Evolutionary conservation across 2,329 filamentous ascomycete genomes (phyloP).

Genomic region (Berkeleyomyces basicola): DNA sequence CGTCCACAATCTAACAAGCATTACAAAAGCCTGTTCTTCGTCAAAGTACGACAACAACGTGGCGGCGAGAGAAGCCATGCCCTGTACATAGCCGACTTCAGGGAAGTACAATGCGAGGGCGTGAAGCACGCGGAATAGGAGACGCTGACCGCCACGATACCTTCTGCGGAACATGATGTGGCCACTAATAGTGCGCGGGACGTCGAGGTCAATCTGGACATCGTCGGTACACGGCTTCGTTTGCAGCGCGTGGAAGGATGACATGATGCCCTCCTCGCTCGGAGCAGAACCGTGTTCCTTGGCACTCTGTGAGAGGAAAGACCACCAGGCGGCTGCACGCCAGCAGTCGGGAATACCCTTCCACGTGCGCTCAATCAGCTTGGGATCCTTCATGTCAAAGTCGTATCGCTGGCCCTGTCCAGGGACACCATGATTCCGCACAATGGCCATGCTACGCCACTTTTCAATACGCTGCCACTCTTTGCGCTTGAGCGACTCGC

Average conservation of each 20-base stretch:
- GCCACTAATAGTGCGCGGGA: constrained; percentile 81
- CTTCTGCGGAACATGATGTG: constrained; percentile 94
- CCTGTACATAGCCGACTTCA: constrained; percentile 87
- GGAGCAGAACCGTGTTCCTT: constrained; percentile 41
- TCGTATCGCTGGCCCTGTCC: constrained; percentile 49
- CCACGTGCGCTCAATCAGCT: constrained; percentile 84
- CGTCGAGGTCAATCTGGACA: constrained; percentile 92
- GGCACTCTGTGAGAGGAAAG: constrained; percentile 69
- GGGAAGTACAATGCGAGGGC: constrained; percentile 82
- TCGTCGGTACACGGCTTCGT: constrained; percentile 68
- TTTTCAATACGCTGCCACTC: constrained; percentile 48
- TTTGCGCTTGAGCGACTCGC: constrained; percentile 42
- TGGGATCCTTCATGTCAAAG: constrained; percentile 69
- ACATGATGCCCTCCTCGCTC: constrained; percentile 55
- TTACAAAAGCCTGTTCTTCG: constrained; percentile 84
- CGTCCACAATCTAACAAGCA: constrained; percentile 91
- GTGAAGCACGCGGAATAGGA: constrained; percentile 85
- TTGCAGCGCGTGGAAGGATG: constrained; percentile 57
- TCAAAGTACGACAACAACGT: constrained; percentile 94
- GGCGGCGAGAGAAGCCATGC: constrained; percentile 86
- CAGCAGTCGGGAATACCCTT: constrained; percentile 96
- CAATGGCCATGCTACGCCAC: constrained; percentile 49
- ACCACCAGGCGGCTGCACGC: constrained; percentile 87
- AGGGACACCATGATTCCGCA: constrained; percentile 32
- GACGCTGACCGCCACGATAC: constrained; percentile 79